Conservation (phyloP, 495 filamentous ascomycete species). For the Thozetella sp. region DNA sequence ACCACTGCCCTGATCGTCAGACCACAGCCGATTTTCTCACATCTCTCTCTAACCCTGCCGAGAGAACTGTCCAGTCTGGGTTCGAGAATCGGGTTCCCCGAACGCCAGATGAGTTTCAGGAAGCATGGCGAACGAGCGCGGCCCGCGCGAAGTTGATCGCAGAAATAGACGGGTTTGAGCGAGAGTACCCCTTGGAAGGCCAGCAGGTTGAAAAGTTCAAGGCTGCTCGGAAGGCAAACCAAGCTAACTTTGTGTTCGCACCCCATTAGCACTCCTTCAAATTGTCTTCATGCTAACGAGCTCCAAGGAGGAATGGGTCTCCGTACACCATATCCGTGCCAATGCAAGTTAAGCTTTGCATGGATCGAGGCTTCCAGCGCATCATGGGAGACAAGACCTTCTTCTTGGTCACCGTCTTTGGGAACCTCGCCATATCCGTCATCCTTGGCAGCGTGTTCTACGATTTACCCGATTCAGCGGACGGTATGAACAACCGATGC, state of each 20-base stretch:
- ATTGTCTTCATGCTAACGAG: too few species aligned
- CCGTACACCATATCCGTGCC: constrained; percentile 76
- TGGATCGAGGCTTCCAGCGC: constrained; percentile 71
- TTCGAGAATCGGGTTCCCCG: constrained; percentile 67
- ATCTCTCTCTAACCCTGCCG: constrained; percentile 71
- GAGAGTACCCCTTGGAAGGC: constrained; percentile 62
- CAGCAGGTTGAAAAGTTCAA: too few species aligned
- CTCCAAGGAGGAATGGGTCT: constrained; percentile 52
- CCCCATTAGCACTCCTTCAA: too few species aligned
- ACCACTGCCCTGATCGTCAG: constrained; percentile 70
- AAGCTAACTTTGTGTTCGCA: constrained; percentile 13
- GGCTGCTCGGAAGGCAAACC: constrained; percentile 72
- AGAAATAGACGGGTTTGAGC: constrained; percentile 73
- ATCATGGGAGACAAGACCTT: constrained; percentile 72
- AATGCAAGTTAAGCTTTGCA: constrained; percentile 73
- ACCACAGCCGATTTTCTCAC: constrained; percentile 83
- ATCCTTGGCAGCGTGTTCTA: constrained; percentile 85
- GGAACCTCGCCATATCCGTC: constrained; percentile 72
- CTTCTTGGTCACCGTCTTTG: constrained; percentile 68
- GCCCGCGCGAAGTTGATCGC: constrained; percentile 63
- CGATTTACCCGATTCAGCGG: constrained; percentile 64
- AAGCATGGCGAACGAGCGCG: constrained; percentile 70
- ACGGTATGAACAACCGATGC: constrained; percentile 76
- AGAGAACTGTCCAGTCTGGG: constrained; percentile 64
- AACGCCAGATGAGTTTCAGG: constrained; percentile 77